Evolutionary conservation across 1,139 yeast species (phyloP).

Genomic region (Candida tetrigidarum): DNA sequence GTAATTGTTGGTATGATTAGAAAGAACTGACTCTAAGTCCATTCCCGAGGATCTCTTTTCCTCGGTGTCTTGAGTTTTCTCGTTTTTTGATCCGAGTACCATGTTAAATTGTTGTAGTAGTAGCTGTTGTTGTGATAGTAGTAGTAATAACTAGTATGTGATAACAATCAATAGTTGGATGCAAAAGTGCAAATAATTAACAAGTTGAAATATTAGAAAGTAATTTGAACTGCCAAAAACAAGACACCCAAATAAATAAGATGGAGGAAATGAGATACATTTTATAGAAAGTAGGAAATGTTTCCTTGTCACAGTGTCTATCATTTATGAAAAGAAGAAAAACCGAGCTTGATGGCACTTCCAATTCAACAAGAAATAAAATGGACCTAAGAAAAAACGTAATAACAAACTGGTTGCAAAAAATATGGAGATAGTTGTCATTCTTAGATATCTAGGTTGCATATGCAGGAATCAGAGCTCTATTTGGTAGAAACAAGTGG

Average conservation of each 20-base stretch:
- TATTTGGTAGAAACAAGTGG: no score
- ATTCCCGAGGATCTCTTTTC: conserved; percentile 8
- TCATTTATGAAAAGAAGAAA: not conserved
- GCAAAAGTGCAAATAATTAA: no score
- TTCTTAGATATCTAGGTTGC: no score
- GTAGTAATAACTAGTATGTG: not conserved
- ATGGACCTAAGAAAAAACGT: not conserved
- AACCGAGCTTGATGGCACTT: not conserved
- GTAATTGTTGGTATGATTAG: conserved; percentile 51
- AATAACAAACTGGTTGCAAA: not conserved
- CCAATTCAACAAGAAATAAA: no score
- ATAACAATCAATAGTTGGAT: not conserved
- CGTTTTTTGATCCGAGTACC: conserved; percentile 6
- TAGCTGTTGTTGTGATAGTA: no score
- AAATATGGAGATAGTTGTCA: not conserved
- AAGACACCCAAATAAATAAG: no score
- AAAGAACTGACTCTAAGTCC: conserved; percentile 17
- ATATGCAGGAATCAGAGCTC: conserved; percentile 1
- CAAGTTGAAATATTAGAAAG: no score
- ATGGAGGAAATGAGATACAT: not conserved
- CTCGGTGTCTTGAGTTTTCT: conserved; percentile 20
- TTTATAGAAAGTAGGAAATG: not conserved
- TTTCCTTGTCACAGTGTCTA: no score
- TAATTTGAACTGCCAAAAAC: no score
- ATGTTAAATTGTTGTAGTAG: no score